phyloP scores from a whole-genome alignment of 1,284 basidiomycete species.

The Inonotus obliquus region DNA sequence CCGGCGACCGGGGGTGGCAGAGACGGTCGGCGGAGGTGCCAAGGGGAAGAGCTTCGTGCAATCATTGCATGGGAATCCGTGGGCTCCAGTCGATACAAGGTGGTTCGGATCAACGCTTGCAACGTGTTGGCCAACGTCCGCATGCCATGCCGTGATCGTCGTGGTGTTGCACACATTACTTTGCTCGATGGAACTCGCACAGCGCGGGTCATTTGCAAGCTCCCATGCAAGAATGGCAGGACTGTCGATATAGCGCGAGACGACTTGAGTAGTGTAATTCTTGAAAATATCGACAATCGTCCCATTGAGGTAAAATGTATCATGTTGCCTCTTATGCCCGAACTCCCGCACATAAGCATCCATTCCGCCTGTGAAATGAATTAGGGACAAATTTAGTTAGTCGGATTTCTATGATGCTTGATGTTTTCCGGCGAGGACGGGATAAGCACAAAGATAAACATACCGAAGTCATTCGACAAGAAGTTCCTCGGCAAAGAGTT shows the following conservation, averaged over 20 bases:
- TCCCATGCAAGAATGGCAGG: slow-evolving; percentile 56
- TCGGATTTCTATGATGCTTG: background rate
- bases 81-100: slow-evolving; percentile 55
- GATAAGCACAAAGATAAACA: slow-evolving; percentile 18
- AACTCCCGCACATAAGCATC: slow-evolving; percentile 58
- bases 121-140: slow-evolving; percentile 41
- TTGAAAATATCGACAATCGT: slow-evolving; percentile 46
- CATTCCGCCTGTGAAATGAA: slow-evolving; percentile 39
- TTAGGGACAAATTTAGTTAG: background rate
- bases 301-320: slow-evolving; percentile 52
- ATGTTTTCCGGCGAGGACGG: background rate
- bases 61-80: slow-evolving; percentile 53
- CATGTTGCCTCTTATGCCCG: slow-evolving; percentile 38
- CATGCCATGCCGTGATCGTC: slow-evolving; percentile 54
- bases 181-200: slow-evolving; percentile 46
- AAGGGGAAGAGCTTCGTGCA: slow-evolving; percentile 53
- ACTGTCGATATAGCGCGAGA: slow-evolving; percentile 48
- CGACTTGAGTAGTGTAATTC: slow-evolving; percentile 52
- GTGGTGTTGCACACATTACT: slow-evolving; percentile 41
- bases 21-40: slow-evolving; percentile 32
- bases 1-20: slow-evolving; percentile 35
- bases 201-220: slow-evolving; percentile 62
- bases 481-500: slow-evolving; percentile 44
- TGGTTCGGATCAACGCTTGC: slow-evolving; percentile 55
- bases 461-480: slow-evolving; percentile 58